A percentile compares a stretch with the other conserved stretches of the same genome.
Conservation (phyloP, 805 yeast species). For the Ogataea polymorpha region DNA sequence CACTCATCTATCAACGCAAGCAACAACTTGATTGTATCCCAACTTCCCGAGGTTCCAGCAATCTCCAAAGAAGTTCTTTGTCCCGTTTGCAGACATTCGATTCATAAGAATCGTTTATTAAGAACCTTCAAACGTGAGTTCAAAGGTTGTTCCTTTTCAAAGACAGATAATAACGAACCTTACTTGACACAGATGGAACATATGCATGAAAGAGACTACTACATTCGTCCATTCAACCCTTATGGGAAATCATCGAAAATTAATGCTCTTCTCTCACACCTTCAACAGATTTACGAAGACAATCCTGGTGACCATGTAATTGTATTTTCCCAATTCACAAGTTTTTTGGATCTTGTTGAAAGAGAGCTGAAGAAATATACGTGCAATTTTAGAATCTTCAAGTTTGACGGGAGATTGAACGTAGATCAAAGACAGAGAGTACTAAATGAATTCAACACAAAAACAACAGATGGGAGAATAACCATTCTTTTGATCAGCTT, state of each 20-base stretch:
- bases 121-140: conserved; percentile 30
- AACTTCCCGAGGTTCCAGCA: too few relatives aligned
- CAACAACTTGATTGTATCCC: background rate
- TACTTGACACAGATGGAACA: conserved; percentile 11
- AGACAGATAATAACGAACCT: background rate
- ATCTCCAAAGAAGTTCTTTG: conserved; percentile 43
- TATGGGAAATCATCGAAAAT: conserved; percentile 67
- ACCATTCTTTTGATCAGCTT: conserved; percentile 64
- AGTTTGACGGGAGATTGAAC: conserved; percentile 80
- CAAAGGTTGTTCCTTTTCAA: conserved; percentile 11
- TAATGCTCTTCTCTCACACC: conserved; percentile 60
- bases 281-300: conserved; percentile 50
- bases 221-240: conserved; percentile 44
- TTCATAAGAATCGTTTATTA: conserved; percentile 49
- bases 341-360: conserved; percentile 74
- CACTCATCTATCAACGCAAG: background rate
- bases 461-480: conserved; percentile 25
- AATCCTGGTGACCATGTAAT: conserved; percentile 71
- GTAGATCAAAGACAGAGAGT: conserved; percentile 63
- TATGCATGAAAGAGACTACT: conserved; percentile 18
- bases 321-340: conserved; percentile 88
- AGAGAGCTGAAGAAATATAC: conserved; percentile 46
- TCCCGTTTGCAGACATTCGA: conserved; percentile 67
- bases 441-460: conserved; percentile 48
- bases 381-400: conserved; percentile 51